Evolutionary conservation across 83 land plant species (phyloP), one percentile per base, ranked within the genome.

Genomic region (Isoetes engelmannii): DNA sequence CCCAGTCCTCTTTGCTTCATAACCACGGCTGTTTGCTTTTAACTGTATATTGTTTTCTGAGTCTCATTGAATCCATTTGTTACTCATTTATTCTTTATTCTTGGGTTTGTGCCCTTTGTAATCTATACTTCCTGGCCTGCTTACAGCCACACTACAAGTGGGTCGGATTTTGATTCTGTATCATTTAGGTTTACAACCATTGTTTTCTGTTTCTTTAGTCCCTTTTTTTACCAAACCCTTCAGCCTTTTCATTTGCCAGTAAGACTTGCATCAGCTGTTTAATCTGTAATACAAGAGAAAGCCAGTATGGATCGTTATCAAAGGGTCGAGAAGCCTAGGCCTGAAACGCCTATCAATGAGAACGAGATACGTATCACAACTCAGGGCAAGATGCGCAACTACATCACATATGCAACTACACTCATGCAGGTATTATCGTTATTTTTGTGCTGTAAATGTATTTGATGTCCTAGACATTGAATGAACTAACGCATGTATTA

Each of bases 361-460:
- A 71, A 71, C 61, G 73, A 71, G 73, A 71, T 71, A 19, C 73
- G 73, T 5, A 71, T 71, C 19, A 71, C 73, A 18, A 71, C 73
- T 8, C 73, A 71, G 21, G 73, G 73, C 1, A 71, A 71, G 48
- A 71, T 71, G 73, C 45, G 73, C 6, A 71, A 71, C 49, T 71
- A 71, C 49, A 71, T 71, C 70, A 71, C 73, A 8, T 71, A 71
- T 46, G 73, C 73, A 44, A 71, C 66, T 21, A 61, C 68, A 15
- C 69, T 60, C 18, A 18, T 71, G 5, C 73, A 71, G 73, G 73
- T 71, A 61, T 41, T 54, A 6, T 63, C 9, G 4, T 37, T 13
- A 0, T 7, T 63, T 37, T 63, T 8, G 7, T 58, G 61, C 41
- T 58, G 13, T 53, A 53, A 53, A 1, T 15, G 8, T 8, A 1